Evolutionary conservation across 352 stramenopile species (phyloP).

Genomic region (Phytophthora boehmeriae): DNA sequence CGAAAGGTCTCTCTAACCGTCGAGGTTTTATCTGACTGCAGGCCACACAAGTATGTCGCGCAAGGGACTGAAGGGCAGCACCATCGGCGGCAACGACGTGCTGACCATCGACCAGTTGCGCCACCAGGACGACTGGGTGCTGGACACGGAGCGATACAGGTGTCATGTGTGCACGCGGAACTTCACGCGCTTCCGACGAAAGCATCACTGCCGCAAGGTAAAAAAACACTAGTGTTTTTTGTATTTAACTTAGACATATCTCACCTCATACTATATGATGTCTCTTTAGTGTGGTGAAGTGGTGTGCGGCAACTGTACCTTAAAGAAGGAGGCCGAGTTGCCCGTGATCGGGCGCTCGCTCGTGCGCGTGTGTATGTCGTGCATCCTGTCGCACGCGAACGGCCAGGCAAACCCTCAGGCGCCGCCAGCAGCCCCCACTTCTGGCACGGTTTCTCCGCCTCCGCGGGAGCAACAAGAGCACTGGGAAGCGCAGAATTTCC

Average conservation of each 20-base stretch:
- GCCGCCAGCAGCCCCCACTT: constrained; percentile 45
- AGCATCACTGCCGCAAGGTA: constrained; percentile 90
- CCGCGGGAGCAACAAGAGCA: constrained; percentile 51
- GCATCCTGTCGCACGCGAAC: constrained; percentile 87
- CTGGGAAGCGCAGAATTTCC: constrained; percentile 85
- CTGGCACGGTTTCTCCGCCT: constrained; percentile 49
- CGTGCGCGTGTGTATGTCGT: constrained; percentile 90
- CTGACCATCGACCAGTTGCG: constrained; percentile 89
- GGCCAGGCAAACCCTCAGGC: constrained; percentile 76
- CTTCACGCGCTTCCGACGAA: constrained; percentile 89
- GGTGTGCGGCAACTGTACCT: constrained; percentile 86
- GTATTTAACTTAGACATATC: constrained; percentile 1
- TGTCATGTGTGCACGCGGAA: constrained; percentile 90
- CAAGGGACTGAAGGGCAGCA: constrained; percentile 72
- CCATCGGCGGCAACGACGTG: constrained; percentile 84
- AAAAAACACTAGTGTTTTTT: constrained; percentile 3
- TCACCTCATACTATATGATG: too few species aligned
- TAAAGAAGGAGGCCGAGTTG: constrained; percentile 88
- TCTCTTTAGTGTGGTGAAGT: constrained; percentile 79
- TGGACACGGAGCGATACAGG: constrained; percentile 86
- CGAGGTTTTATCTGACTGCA: constrained; percentile 8
- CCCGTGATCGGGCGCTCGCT: constrained; percentile 85
- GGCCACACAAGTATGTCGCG: constrained; percentile 62
- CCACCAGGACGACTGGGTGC: constrained; percentile 89
- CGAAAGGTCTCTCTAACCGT: neutral